Conservation (phyloP, 192 early-diverging fungal species). For the Helicostylum pulchrum region DNA sequence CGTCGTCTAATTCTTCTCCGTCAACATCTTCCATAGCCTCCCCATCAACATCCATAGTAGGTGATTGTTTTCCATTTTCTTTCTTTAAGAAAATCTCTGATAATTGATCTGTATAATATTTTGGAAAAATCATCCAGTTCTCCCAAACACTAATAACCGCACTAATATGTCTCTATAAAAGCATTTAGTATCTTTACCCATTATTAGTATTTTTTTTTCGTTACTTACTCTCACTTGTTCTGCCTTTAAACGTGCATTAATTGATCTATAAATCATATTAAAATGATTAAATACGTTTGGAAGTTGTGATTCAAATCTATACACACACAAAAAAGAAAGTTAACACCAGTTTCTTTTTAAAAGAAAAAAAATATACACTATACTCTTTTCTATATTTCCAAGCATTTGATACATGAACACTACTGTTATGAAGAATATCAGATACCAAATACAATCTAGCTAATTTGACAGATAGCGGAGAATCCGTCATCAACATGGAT, state of each 20-base stretch:
- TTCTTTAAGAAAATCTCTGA: slow-evolving; percentile 48
- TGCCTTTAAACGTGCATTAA: slow-evolving; percentile 74
- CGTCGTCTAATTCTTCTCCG: slow-evolving; percentile 44
- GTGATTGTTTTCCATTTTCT: slow-evolving; percentile 4
- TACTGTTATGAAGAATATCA: slow-evolving; percentile 88
- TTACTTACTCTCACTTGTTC: slow-evolving; percentile 67
- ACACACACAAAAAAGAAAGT: not conserved
- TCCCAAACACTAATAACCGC: slow-evolving; percentile 81
- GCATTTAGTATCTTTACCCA: no score
- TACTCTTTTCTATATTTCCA: slow-evolving; percentile 78
- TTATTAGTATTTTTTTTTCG: no score
- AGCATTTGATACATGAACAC: slow-evolving; percentile 74
- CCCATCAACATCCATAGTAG: slow-evolving; percentile 39
- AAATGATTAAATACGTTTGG: slow-evolving; percentile 67
- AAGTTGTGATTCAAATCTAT: slow-evolving; percentile 59
- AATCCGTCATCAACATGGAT: slow-evolving; percentile 53
- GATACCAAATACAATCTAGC: slow-evolving; percentile 81
- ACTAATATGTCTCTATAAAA: slow-evolving; percentile 51
- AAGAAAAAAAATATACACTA: not conserved
- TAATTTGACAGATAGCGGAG: slow-evolving; percentile 62
- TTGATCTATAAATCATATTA: slow-evolving; percentile 58
- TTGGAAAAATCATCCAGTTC: slow-evolving; percentile 84
- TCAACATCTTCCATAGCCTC: slow-evolving; percentile 46
- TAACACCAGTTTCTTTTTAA: not conserved
- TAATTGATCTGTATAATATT: slow-evolving; percentile 58